Percentiles rank a stretch among this genome's conserved stretches.
phyloP scores from a whole-genome alignment of 345 rosid species.

The Eucalyptus guilfoylei region DNA sequence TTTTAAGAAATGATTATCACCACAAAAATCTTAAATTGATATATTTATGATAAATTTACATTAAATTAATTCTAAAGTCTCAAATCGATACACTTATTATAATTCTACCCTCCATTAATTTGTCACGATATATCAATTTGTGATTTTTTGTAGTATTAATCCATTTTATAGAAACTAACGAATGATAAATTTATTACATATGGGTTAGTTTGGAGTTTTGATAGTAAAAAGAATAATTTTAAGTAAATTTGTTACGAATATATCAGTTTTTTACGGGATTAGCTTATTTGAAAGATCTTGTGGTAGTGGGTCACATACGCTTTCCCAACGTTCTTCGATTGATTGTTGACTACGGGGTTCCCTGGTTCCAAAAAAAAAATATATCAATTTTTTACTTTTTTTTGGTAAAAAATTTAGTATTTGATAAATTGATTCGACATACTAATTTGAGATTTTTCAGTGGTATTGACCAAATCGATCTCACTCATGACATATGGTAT shows the following conservation, averaged over 20 bases:
- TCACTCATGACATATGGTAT: accelerated
- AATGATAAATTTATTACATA: too few species aligned
- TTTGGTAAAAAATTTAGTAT: too few species aligned
- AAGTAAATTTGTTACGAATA: accelerated
- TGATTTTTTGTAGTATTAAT: too few species aligned
- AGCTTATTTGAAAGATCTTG: too few species aligned
- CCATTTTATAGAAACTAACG: neutral
- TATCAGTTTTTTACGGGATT: accelerated
- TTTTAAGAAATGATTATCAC: neutral
- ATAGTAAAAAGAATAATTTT: too few species aligned
- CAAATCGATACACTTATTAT: accelerated
- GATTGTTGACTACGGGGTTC: too few species aligned
- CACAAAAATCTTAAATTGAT: accelerated
- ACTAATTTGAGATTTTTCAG: accelerated
- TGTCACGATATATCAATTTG: too few species aligned
- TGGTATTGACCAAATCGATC: neutral
- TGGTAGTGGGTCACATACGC: too few species aligned
- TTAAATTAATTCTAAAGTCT: too few species aligned
- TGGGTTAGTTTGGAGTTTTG: accelerated
- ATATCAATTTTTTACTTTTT: accelerated
- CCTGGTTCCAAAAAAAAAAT: too few species aligned
- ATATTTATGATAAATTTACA: accelerated
- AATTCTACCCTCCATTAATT: too few species aligned
- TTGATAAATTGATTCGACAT: accelerated
- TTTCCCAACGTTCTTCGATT: too few species aligned